Conservation (phyloP, 768 basidiomycete genomes). For the Rhizopogon rudus region DNA sequence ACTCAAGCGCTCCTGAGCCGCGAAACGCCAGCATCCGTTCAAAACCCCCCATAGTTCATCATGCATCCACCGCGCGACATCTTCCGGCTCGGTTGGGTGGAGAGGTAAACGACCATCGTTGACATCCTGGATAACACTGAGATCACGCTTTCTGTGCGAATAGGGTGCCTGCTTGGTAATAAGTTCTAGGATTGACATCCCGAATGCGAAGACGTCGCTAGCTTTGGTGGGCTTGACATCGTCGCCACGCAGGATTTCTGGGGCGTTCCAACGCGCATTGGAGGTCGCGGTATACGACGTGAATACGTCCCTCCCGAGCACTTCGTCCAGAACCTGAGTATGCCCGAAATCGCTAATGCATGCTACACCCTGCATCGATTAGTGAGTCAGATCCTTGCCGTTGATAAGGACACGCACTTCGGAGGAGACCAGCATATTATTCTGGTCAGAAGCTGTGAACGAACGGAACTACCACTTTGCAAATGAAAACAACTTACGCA, state of each 20-base stretch:
- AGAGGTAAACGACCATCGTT: constrained; percentile 34
- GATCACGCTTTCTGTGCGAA: constrained; percentile 43
- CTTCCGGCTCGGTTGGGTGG: constrained; percentile 33
- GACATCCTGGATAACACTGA: constrained; percentile 44
- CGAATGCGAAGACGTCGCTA: constrained; percentile 54
- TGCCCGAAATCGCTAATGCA: constrained; percentile 63
- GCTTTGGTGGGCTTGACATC: constrained; percentile 37
- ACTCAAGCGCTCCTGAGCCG: constrained; percentile 32
- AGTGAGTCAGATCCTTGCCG: background rate
- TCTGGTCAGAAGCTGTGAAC: constrained; percentile 25
- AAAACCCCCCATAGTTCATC: constrained; percentile 45
- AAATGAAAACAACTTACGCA: constrained; percentile 38
- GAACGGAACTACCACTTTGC: background rate
- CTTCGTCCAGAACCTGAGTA: constrained; percentile 55
- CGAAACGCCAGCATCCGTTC: constrained; percentile 40
- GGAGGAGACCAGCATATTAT: constrained; percentile 54
- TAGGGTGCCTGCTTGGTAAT: constrained; percentile 49
- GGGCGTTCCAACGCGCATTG: constrained; percentile 57
- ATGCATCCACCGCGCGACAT: constrained; percentile 33
- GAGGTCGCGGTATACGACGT: constrained; percentile 41
- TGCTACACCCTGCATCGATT: constrained; percentile 38
- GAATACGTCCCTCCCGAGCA: constrained; percentile 44
- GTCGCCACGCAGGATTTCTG: constrained; percentile 48
- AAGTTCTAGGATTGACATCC: constrained; percentile 58
- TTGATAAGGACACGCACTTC: constrained; percentile 27